phyloP scores from a whole-genome alignment of 2,329 filamentous ascomycete species.

The Paracoccidioides brasiliensis region DNA sequence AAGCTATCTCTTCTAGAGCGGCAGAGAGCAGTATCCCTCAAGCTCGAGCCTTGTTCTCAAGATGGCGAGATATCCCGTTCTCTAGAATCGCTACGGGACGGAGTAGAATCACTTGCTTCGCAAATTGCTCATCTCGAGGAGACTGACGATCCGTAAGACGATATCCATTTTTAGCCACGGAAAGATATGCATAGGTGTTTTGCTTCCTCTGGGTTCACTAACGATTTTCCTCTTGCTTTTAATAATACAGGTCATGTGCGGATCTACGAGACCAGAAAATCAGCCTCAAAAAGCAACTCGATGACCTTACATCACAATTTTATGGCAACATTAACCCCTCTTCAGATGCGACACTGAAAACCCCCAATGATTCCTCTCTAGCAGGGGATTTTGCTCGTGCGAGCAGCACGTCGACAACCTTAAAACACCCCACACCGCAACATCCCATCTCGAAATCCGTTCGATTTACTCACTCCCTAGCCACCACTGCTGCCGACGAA shows the following conservation, averaged over 20 bases:
- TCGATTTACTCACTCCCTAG: constrained; percentile 58
- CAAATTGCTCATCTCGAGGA: constrained; percentile 53
- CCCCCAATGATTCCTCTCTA: constrained; percentile 51
- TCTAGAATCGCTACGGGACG: constrained; percentile 71
- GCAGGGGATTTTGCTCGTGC: constrained; percentile 53
- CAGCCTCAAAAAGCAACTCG: constrained; percentile 58
- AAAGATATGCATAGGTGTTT: constrained; percentile 1
- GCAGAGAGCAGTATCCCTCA: constrained; percentile 68
- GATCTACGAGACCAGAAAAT: constrained; percentile 53
- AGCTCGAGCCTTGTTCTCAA: constrained; percentile 65
- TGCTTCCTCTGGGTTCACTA: not conserved
- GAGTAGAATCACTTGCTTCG: constrained; percentile 55
- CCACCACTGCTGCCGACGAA: constrained; percentile 33
- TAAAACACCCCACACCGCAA: constrained; percentile 32
- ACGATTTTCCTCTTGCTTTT: not conserved
- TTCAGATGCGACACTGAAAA: constrained; percentile 40
- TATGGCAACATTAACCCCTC: constrained; percentile 43
- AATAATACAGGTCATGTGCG: constrained; percentile 22
- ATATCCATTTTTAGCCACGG: not conserved
- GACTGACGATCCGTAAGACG: constrained; percentile 45
- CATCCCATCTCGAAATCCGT: constrained; percentile 55
- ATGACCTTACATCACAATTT: constrained; percentile 69
- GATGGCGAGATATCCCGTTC: constrained; percentile 83
- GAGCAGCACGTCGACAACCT: constrained; percentile 27
- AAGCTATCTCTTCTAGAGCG: constrained; percentile 90